Evolutionary conservation across 257 asterid species (phyloP).

Genomic region (Datura wrightii): DNA sequence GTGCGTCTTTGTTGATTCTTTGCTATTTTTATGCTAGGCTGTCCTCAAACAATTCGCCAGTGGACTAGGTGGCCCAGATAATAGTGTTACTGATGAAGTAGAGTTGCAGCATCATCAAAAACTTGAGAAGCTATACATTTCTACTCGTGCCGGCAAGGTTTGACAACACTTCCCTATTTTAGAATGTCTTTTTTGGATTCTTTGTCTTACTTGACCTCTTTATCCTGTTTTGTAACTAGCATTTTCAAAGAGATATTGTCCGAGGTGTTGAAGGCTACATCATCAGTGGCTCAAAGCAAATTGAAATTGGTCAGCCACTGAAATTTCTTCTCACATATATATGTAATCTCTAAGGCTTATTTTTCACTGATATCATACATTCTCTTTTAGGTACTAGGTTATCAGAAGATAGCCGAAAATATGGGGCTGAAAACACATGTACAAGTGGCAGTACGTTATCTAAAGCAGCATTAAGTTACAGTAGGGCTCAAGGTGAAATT

Average conservation of each 20-base stretch:
- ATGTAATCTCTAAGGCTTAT: not conserved
- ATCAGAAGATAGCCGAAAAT: slow-evolving; percentile 61
- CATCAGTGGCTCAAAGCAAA: slow-evolving; percentile 72
- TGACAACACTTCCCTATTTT: not conserved
- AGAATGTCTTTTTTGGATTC: not conserved
- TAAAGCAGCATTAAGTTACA: slow-evolving; percentile 49
- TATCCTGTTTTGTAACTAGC: slow-evolving; percentile 45
- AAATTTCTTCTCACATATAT: not conserved
- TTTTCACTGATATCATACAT: not conserved
- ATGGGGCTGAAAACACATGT: slow-evolving; percentile 59
- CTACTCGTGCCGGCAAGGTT: slow-evolving; percentile 87
- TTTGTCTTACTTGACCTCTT: not conserved
- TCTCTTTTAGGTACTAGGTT: slow-evolving; percentile 54
- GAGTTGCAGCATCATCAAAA: slow-evolving; percentile 61
- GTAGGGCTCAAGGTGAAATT: slow-evolving; percentile 53
- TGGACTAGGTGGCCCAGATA: slow-evolving; percentile 64
- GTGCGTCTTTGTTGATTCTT: not conserved
- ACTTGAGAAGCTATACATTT: slow-evolving; percentile 67
- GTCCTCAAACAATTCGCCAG: slow-evolving; percentile 66
- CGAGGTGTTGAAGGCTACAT: slow-evolving; percentile 79
- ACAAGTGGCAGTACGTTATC: slow-evolving; percentile 53
- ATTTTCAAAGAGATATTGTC: slow-evolving; percentile 74
- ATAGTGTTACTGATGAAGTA: slow-evolving; percentile 50
- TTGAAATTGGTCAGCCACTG: slow-evolving; percentile 66
- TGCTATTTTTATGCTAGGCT: slow-evolving; percentile 49